Evolutionary conservation across 169 alveolate genomes (phyloP).

Genomic region (Ichthyophthirius multifiliis): DNA sequence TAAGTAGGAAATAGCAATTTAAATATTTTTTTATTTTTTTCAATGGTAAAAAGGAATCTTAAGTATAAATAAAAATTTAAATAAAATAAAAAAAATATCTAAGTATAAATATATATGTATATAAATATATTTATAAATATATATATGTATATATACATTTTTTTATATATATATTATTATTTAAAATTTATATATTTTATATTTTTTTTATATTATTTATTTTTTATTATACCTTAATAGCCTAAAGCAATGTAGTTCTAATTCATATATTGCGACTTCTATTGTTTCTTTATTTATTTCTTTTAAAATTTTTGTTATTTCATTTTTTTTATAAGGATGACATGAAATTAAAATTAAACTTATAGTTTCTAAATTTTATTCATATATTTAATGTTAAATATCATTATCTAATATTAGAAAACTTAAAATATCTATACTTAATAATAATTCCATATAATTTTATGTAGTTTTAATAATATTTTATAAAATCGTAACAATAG

Average conservation of each 20-base stretch:
- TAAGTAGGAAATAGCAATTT: constrained; percentile 70
- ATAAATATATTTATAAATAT: too few species aligned
- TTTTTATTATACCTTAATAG: background rate
- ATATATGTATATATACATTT: too few species aligned
- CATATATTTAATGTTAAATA: constrained; percentile 47
- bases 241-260: constrained; percentile 57
- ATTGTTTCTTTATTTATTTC: constrained; percentile 32
- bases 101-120: too few species aligned
- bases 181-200: too few species aligned
- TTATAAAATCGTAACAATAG: constrained; percentile 3
- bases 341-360: constrained; percentile 31
- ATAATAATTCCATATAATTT: constrained; percentile 2
- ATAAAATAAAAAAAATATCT: too few species aligned
- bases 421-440: constrained; percentile 31
- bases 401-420: constrained; percentile 58
- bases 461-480: background rate
- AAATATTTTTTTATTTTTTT: constrained; percentile 67
- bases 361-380: constrained; percentile 45
- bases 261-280: constrained; percentile 49
- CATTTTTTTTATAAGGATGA: constrained; percentile 40
- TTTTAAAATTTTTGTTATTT: background rate
- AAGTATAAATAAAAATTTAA: constrained; percentile 1
- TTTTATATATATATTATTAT: too few species aligned
- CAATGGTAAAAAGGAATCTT: constrained; percentile 57
- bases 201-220: background rate